Base-by-base conservation (phyloP, 2,329 filamentous ascomycete genomes). In the Scortechinia acanthostroma region DNA sequence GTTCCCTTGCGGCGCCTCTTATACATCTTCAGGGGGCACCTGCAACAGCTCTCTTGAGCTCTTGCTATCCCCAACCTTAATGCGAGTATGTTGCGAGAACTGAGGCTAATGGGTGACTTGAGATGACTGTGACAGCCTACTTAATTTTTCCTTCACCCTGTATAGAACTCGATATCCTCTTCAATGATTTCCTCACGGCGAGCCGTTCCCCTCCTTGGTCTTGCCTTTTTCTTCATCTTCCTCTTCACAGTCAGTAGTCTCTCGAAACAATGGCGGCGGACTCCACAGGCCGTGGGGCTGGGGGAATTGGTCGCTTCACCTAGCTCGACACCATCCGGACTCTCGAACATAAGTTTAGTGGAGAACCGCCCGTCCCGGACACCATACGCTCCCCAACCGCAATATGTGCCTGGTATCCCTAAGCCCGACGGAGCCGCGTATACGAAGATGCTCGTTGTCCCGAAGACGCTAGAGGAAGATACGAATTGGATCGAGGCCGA, bases 401-500 rank as follows among this genome's bases (percentile, higher is more conserved):
- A 40, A 6, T 40, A 13, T 40, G 17, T 40, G 10, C 17, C 35
- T 6, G 35, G 35, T 13, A 40, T 19, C 10, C 35, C 35, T 13
- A 40, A 40, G 35, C 10, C 35, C 20, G 13, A 13, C 6, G 35
- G 35, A 13, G 6, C 35, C 6, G 17, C 14, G 17, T 40, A 40
- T 19, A 40, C 35, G 35, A 40, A 40, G 35, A 40, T 19, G 35
- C 17, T 40, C 13, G 35, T 40, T 40, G 35, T 40, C 6, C 35
- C 35, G 10, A 13, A 17, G 10, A 40, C 35, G 6, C 6, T 6
- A 6, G 10, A 40, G 17, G 35, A 40, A 19, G 35, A 40, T 40
- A 19, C 17, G 17, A 19, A 19, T 19, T 40, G 35, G 35, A 40
- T 40, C 17, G 35, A 13, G 35, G 35, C 14, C 6, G 35, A 40